A percentile compares a stretch with the other conserved stretches of the same genome.
phyloP scores from a whole-genome alignment of 805 yeast species.

The Blastobotrys peoriensis region DNA sequence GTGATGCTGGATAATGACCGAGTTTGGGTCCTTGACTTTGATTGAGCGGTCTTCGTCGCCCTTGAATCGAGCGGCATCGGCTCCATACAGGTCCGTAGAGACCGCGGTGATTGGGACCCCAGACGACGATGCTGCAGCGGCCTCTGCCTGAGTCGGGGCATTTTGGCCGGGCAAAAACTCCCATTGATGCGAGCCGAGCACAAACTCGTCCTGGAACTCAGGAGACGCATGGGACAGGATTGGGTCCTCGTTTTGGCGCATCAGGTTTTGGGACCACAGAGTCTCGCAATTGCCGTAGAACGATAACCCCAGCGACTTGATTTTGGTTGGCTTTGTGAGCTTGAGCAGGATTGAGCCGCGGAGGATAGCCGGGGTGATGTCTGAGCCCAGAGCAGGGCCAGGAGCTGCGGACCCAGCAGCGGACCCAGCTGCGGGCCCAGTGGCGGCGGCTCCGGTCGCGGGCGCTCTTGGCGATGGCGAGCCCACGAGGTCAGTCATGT shows the following conservation, averaged over 20 bases:
- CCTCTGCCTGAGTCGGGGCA: constrained; percentile 10
- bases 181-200: constrained; percentile 31
- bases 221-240: constrained; percentile 22
- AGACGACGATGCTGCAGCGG: constrained; percentile 12
- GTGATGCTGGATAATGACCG: constrained; percentile 1
- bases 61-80: constrained; percentile 25
- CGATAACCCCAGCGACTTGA: constrained; percentile 57
- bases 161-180: constrained; percentile 25
- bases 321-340: constrained; percentile 62
- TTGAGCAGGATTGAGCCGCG: constrained; percentile 73
- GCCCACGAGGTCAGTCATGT: background rate
- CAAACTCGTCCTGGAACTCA: constrained; percentile 29
- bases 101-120: constrained; percentile 21
- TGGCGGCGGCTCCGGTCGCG: constrained; percentile 2
- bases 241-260: constrained; percentile 17
- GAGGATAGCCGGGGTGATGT: constrained; percentile 42
- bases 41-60: constrained; percentile 7
- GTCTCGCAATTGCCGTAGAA: constrained; percentile 69
- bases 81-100: constrained; percentile 29
- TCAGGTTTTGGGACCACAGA: constrained; percentile 76
- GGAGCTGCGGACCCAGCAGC: constrained; percentile 4
- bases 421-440: constrained; percentile 1
- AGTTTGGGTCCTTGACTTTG: constrained; percentile 1
- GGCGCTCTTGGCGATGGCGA: background rate
- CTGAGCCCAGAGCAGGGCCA: constrained; percentile 9